These are phyloP conservation scores for Aspergillus hortae DNA, from an alignment of 2,329 filamentous ascomycete species.

Conservation along the genomic window DNA sequence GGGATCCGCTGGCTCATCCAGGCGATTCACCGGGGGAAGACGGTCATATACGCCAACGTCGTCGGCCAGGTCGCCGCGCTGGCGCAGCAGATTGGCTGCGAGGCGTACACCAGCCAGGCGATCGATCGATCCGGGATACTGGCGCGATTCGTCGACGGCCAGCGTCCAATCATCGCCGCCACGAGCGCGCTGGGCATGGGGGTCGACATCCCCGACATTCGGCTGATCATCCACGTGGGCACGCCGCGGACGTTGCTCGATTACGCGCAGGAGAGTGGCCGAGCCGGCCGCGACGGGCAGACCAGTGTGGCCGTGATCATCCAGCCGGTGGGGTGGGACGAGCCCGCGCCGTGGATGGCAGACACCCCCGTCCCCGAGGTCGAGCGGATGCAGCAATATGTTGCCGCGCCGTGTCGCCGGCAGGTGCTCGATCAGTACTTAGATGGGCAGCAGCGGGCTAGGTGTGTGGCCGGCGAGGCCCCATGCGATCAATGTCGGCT, in stretches of 20 bases:
- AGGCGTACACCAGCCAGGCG: slow-evolving; percentile 1
- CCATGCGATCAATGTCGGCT: not conserved
- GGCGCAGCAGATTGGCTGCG: not conserved
- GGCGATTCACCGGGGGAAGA: not conserved
- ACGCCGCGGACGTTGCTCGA: slow-evolving; percentile 1
- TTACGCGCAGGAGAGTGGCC: slow-evolving; percentile 8
- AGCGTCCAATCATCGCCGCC: not conserved
- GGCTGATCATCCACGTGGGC: slow-evolving; percentile 7
- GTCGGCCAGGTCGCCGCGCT: not conserved
- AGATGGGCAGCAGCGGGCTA: not conserved
- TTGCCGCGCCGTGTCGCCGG: not conserved
- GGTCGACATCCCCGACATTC: slow-evolving; percentile 11
- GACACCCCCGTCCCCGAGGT: not conserved
- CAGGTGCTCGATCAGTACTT: not conserved
- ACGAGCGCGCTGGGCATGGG: slow-evolving; percentile 8
- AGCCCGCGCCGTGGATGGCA: not conserved
- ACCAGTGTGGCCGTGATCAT: slow-evolving; percentile 7
- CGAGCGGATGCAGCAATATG: not conserved
- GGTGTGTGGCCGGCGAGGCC: not conserved
- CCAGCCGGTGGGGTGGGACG: not conserved
- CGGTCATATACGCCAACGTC: not conserved
- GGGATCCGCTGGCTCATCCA: not conserved
- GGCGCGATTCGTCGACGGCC: not conserved
- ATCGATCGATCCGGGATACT: not conserved
- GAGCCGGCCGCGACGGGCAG: slow-evolving; percentile 1